Conservation (phyloP, 176 grass and related monocot genomes). For the Cenchrus purpureus region DNA sequence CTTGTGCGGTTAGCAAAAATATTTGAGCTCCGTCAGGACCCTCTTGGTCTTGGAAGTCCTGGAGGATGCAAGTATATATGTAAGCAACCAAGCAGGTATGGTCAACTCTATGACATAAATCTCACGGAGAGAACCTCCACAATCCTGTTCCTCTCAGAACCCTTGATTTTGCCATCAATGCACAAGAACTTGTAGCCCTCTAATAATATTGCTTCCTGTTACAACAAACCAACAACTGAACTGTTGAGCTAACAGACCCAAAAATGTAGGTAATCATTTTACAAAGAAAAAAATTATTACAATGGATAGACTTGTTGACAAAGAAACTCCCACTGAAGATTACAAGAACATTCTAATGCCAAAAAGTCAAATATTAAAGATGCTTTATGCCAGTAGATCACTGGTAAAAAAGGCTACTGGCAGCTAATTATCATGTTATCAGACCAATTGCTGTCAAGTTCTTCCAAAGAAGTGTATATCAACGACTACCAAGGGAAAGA, state of each 20-base stretch:
- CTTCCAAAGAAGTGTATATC: not conserved
- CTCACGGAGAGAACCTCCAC: too few relatives aligned
- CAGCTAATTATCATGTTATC: slow-evolving; percentile 18
- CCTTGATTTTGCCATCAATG: too few relatives aligned
- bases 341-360: not conserved
- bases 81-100: too few relatives aligned
- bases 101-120: too few relatives aligned
- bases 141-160: too few relatives aligned
- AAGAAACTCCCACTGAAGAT: not conserved
- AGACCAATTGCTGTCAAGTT: slow-evolving; percentile 14
- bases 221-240: slow-evolving; percentile 12
- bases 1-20: too few relatives aligned
- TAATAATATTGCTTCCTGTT: slow-evolving; percentile 74
- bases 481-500: not conserved
- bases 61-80: too few relatives aligned
- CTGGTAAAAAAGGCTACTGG: slow-evolving; percentile 3
- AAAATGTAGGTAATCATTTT: not conserved
- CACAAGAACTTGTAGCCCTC: slow-evolving; percentile 28
- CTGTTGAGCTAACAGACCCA: not conserved
- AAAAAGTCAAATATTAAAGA: slow-evolving; percentile 3
- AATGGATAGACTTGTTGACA: not conserved
- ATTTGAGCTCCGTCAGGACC: too few relatives aligned
- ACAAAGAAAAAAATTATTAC: not conserved
- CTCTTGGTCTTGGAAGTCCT: too few relatives aligned
- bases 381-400: slow-evolving; percentile 13